These are phyloP conservation scores for Cylindrodendrum hubeiense DNA, from an alignment of 2,329 filamentous ascomycete genomes.

Conservation along the genomic window DNA sequence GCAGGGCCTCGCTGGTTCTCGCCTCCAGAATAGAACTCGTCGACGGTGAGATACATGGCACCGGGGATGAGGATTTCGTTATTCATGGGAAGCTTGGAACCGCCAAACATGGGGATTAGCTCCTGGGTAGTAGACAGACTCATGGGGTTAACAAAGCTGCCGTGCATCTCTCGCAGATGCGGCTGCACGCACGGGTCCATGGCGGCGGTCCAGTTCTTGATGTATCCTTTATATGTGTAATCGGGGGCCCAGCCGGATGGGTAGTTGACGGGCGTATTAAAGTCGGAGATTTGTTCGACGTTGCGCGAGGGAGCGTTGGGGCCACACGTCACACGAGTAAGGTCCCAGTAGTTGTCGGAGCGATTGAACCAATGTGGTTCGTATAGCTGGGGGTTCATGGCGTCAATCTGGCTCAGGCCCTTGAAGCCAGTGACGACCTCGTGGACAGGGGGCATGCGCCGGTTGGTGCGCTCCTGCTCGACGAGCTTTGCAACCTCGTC, in stretches of 20 bases:
- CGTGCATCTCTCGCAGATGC: constrained; percentile 63
- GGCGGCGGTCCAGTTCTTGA: constrained; percentile 70
- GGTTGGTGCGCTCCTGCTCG: constrained; percentile 57
- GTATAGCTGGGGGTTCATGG: constrained; percentile 49
- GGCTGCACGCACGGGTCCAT: constrained; percentile 72
- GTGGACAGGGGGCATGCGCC: constrained; percentile 57
- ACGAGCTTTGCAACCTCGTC: constrained; percentile 67
- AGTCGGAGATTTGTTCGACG: constrained; percentile 47
- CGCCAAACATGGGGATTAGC: constrained; percentile 71
- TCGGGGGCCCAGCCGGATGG: constrained; percentile 50
- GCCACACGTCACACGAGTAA: constrained; percentile 68
- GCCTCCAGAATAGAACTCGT: constrained; percentile 70
- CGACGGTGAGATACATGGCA: constrained; percentile 72
- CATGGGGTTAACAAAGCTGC: constrained; percentile 67
- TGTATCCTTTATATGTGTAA: constrained; percentile 60
- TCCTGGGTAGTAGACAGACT: constrained; percentile 64
- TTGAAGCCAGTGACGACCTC: constrained; percentile 59
- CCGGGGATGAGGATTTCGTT: constrained; percentile 75
- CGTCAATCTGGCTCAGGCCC: constrained; percentile 54
- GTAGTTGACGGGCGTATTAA: constrained; percentile 48
- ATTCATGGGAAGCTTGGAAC: constrained; percentile 72
- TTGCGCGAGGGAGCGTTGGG: constrained; percentile 64
- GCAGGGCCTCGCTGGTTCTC: constrained; percentile 61
- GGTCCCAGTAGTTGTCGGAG: constrained; percentile 69
- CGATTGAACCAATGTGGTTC: constrained; percentile 61